These are phyloP conservation scores for Ochromonas danica DNA, from an alignment of 108 stramenopile genomes.

Conservation along the genomic window DNA sequence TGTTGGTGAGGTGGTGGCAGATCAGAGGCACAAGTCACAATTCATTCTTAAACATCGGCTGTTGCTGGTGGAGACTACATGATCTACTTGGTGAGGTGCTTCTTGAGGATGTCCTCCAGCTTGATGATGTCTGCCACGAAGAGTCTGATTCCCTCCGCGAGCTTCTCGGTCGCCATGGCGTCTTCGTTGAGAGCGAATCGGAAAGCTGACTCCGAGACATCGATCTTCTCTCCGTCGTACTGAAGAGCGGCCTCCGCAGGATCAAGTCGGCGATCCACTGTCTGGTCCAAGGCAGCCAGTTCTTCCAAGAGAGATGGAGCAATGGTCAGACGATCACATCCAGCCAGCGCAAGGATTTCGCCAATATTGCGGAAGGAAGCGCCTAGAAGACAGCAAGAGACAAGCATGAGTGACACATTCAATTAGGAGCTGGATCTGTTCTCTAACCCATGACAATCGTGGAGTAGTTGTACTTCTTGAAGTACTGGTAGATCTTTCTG, in stretches of 20 bases:
- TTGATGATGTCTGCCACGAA: slow-evolving; percentile 87
- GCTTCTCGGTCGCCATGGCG: slow-evolving; percentile 83
- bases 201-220: slow-evolving; percentile 76
- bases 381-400: slow-evolving; percentile 30
- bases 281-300: slow-evolving; percentile 40
- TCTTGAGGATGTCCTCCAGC: slow-evolving; percentile 76
- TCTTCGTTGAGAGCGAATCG: slow-evolving; percentile 89
- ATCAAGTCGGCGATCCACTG: slow-evolving; percentile 39
- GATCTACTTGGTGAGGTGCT: too few relatives aligned
- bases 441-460: slow-evolving; percentile 88
- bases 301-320: slow-evolving; percentile 68
- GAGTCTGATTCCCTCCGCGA: slow-evolving; percentile 83
- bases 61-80: too few relatives aligned
- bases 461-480: slow-evolving; percentile 87
- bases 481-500: slow-evolving; percentile 83
- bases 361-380: slow-evolving; percentile 80
- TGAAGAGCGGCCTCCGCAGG: slow-evolving; percentile 31
- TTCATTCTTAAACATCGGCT: too few relatives aligned
- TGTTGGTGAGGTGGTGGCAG: too few relatives aligned
- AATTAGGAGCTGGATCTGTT: too few relatives aligned
- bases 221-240: slow-evolving; percentile 39
- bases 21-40: too few relatives aligned
- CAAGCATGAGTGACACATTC: background rate
- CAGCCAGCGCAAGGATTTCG: slow-evolving; percentile 75
- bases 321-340: slow-evolving; percentile 80